phyloP scores from a whole-genome alignment of 1,284 basidiomycete genomes.

The Sutorius eximius region DNA sequence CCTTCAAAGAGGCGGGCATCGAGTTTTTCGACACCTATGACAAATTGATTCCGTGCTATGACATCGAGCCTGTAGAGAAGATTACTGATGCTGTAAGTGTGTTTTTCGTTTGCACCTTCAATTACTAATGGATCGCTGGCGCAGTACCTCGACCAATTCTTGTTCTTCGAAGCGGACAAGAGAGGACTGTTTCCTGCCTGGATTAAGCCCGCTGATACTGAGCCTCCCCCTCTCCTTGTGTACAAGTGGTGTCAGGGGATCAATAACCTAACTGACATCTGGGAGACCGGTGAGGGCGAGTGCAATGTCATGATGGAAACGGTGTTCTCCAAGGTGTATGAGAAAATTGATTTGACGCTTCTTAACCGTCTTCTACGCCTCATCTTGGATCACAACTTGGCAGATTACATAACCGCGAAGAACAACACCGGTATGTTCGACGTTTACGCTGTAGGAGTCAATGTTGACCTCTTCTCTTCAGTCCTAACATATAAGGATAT shows the following conservation, averaged over 20 bases:
- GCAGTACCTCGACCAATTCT: slow-evolving; percentile 88
- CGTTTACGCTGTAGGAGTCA: not conserved
- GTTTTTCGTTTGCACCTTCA: not conserved
- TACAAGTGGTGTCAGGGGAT: slow-evolving; percentile 98
- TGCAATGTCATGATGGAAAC: slow-evolving; percentile 98
- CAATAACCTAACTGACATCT: slow-evolving; percentile 91
- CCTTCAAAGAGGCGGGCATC: slow-evolving; percentile 98
- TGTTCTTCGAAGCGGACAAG: slow-evolving; percentile 94
- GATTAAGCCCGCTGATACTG: slow-evolving; percentile 97
- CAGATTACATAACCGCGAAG: slow-evolving; percentile 97
- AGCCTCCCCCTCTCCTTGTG: slow-evolving; percentile 92
- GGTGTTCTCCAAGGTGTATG: slow-evolving; percentile 91
- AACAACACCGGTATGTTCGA: slow-evolving; percentile 75
- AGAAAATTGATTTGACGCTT: slow-evolving; percentile 95
- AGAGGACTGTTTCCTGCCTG: slow-evolving; percentile 94
- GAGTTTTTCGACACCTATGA: slow-evolving; percentile 95
- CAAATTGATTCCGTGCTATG: slow-evolving; percentile 96
- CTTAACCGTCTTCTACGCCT: slow-evolving; percentile 91
- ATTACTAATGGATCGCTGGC: slow-evolving; percentile 17
- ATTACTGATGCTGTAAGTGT: slow-evolving; percentile 86
- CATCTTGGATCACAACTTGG: slow-evolving; percentile 95
- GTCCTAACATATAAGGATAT: slow-evolving; percentile 93
- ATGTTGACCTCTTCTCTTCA: slow-evolving; percentile 22
- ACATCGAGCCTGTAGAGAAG: slow-evolving; percentile 98
- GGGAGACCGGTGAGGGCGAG: slow-evolving; percentile 96